Percentiles rank a stretch among this genome's conserved stretches.
phyloP scores from a whole-genome alignment of 495 filamentous ascomycete species.

The Xylaria cubensis region DNA sequence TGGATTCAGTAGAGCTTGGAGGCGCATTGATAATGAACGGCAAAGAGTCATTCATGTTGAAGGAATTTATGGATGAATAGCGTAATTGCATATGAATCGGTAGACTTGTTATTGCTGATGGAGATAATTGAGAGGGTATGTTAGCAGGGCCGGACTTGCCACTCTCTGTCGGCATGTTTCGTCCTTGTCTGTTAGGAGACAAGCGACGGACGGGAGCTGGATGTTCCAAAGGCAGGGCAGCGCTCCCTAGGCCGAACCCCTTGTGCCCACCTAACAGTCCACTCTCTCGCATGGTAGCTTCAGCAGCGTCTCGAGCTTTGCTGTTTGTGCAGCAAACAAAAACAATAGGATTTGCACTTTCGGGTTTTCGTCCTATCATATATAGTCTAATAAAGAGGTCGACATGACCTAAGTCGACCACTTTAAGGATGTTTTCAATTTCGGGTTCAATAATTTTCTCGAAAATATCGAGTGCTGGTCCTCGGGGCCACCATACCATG shows the following conservation, averaged over 20 bases:
- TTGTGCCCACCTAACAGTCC: conserved; percentile 10
- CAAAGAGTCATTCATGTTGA: neutral
- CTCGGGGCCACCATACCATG: conserved; percentile 28
- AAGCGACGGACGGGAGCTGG: conserved; percentile 21
- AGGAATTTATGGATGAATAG: neutral
- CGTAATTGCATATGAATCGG: neutral
- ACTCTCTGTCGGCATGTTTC: neutral
- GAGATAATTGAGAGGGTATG: neutral
- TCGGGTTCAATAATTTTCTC: conserved; percentile 22
- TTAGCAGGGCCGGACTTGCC: neutral
- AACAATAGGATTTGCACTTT: conserved; percentile 29
- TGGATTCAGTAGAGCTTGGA: neutral
- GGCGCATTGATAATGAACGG: neutral
- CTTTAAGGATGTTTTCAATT: conserved; percentile 22
- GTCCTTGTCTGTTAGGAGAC: neutral
- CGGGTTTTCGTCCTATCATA: conserved; percentile 27
- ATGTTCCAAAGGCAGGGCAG: conserved; percentile 30
- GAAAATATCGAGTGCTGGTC: conserved; percentile 29
- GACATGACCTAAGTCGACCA: conserved; percentile 21
- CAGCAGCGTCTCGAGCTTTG: conserved; percentile 3
- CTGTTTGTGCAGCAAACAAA: conserved; percentile 33
- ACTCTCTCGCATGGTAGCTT: conserved; percentile 22
- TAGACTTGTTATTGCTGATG: neutral
- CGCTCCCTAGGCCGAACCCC: conserved; percentile 25
- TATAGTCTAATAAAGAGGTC: conserved; percentile 29